Percentiles rank a stretch among this genome's conserved stretches.
These are phyloP conservation scores for Xanthoceras sorbifolium DNA, from an alignment of 345 rosid species.

Conservation along the genomic window DNA sequence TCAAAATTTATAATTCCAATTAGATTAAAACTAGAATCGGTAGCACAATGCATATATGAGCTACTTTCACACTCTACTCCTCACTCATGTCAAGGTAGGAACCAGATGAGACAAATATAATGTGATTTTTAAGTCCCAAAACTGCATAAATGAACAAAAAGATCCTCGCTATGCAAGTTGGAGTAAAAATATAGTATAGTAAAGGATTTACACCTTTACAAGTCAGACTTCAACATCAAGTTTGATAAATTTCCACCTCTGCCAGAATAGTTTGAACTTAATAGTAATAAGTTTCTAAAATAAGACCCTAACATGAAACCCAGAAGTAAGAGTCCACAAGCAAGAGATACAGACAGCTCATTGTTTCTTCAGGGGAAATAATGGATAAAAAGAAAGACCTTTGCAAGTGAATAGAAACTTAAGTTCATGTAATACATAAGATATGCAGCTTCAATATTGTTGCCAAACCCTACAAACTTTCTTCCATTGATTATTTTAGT, in stretches of 20 bases:
- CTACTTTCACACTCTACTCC: background rate
- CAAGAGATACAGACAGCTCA: background rate
- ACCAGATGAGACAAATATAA: constrained; percentile 8
- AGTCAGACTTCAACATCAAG: background rate
- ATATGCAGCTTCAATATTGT: constrained; percentile 1
- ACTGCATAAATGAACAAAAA: background rate
- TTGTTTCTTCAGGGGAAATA: background rate
- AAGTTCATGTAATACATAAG: constrained; percentile 5
- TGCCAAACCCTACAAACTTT: constrained; percentile 7
- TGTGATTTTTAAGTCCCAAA: background rate
- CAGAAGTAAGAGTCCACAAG: constrained; percentile 1
- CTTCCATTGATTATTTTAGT: constrained; percentile 6
- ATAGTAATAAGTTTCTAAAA: background rate
- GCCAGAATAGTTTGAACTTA: background rate
- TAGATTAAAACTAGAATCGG: background rate
- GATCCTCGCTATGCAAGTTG: background rate
- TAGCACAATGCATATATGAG: background rate
- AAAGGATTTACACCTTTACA: background rate
- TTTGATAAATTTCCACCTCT: background rate
- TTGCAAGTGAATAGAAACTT: background rate
- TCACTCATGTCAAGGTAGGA: background rate
- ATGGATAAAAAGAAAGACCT: background rate
- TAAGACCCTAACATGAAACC: background rate
- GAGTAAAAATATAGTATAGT: background rate
- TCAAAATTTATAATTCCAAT: background rate